Evolutionary conservation across 768 basidiomycete genomes (phyloP), one percentile per base, ranked within the genome.

Genomic region (Leucosporidium creatinivorum): DNA sequence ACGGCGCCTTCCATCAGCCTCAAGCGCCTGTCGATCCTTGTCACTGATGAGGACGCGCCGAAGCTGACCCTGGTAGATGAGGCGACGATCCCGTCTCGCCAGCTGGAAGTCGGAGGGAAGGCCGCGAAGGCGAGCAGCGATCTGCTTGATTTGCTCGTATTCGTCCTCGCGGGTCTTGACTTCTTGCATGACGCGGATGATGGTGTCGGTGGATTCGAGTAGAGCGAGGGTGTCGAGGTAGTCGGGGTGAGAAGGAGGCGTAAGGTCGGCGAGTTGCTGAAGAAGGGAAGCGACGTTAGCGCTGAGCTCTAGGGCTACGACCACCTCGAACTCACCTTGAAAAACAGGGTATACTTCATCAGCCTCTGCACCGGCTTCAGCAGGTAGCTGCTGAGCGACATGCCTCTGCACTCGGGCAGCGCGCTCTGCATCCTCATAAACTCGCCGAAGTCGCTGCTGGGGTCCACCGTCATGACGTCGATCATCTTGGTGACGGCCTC

Each of bases 141-240:
- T 81, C 25, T 81, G 77, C 76, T 88, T 88, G 44, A 89, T 80
- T 48, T 84, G 78, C n/a, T 86, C 85, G 75, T 93, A 90, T 68
- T 91, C 89, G 61, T 92, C 89, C 77, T 93, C 91, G 25, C 89
- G 84, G 17, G 83, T 78, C 75, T 93, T 92, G 69, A 93, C 90
- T 74, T 91, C 91, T 50, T 86, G 85, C 79, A 96, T 84, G 3
- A 87, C 86, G 31, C 85, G 84, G 67, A 93, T 85, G 52, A 87
- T 83, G 69, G 86, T 79, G 66, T 89, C 85, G 23, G 85, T 87
- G 4, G 86, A 83, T 67, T 86, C 84, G 28, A 86, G 79, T 33
- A 81, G 67, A 85, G 82, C 21, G 84, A 86, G 60, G 0, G 87
- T 86, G 2, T 86, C 79, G 47, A 90, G 75, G 74, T 89, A 86